These are phyloP conservation scores for Citrus sinensis DNA, from an alignment of 345 rosid genomes.

Conservation along the genomic window DNA sequence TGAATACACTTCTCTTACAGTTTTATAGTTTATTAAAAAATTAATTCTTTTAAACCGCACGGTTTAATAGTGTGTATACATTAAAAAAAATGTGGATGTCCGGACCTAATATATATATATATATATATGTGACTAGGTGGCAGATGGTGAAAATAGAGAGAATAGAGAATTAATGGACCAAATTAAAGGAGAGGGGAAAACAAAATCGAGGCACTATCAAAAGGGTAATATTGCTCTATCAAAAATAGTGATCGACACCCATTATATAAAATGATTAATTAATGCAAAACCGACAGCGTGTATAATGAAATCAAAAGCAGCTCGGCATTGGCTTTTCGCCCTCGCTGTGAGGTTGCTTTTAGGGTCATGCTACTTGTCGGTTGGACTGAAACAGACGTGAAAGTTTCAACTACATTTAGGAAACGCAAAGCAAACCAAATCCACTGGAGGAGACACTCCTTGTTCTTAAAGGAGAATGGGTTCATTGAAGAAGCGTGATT, in stretches of 20 bases:
- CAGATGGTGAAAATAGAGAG: not conserved
- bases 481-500: not conserved
- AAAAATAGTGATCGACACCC: not conserved
- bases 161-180: not conserved
- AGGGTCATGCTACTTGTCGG: constrained; percentile 7
- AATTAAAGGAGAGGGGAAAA: not conserved
- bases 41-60: accelerated
- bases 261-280: too few species aligned
- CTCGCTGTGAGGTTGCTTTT: not conserved
- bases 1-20: accelerated
- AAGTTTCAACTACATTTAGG: not conserved
- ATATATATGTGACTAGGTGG: too few species aligned
- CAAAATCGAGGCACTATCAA: not conserved
- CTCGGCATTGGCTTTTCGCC: not conserved
- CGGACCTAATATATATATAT: too few species aligned
- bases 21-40: accelerated
- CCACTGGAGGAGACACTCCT: not conserved
- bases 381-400: constrained; percentile 8
- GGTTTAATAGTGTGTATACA: too few species aligned
- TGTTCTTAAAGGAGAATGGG: not conserved
- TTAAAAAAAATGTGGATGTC: accelerated
- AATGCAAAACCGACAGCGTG: too few species aligned
- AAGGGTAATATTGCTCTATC: not conserved
- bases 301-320: not conserved
- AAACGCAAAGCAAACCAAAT: constrained; percentile 7